Evolutionary conservation across 768 basidiomycete species (phyloP).

Genomic region (Russula lepida): DNA sequence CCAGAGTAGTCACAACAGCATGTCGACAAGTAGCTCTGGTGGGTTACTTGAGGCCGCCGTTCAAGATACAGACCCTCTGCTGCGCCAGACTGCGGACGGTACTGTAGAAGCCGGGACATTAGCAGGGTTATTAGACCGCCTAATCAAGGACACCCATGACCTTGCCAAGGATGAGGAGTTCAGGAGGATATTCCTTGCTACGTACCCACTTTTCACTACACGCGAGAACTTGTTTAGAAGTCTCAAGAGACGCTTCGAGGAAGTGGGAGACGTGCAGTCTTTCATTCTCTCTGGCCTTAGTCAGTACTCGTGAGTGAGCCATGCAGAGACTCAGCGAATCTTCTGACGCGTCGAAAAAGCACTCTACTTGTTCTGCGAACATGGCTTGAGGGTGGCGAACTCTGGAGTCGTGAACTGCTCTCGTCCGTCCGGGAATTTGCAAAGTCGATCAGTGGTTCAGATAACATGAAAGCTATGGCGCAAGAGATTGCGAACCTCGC

Average conservation of each 20-base stretch:
- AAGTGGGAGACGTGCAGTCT: constrained; percentile 20
- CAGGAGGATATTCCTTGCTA: constrained; percentile 35
- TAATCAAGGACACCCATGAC: constrained; percentile 26
- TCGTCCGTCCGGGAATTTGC: constrained; percentile 17
- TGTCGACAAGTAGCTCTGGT: neutral
- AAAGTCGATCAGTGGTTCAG: constrained; percentile 1
- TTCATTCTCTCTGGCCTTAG: neutral
- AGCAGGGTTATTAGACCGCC: constrained; percentile 35
- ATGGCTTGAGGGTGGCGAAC: constrained; percentile 8
- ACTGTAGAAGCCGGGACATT: constrained; percentile 35
- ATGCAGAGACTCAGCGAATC: no score
- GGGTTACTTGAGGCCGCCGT: constrained; percentile 5
- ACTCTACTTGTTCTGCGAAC: constrained; percentile 6
- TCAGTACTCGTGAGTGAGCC: constrained; percentile 13
- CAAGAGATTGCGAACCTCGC: constrained; percentile 4
- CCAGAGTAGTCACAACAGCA: neutral
- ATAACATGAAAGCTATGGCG: neutral
- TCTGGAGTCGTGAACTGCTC: constrained; percentile 25
- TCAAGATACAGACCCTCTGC: constrained; percentile 6
- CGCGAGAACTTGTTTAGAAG: constrained; percentile 34
- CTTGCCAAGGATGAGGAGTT: constrained; percentile 31
- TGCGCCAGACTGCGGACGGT: constrained; percentile 22
- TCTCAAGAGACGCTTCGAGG: constrained; percentile 34
- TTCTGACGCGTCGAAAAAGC: constrained; percentile 3
- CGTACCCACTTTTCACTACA: constrained; percentile 37